phyloP scores from a whole-genome alignment of 139 green algal genomes.

The Chlorella sp. region DNA sequence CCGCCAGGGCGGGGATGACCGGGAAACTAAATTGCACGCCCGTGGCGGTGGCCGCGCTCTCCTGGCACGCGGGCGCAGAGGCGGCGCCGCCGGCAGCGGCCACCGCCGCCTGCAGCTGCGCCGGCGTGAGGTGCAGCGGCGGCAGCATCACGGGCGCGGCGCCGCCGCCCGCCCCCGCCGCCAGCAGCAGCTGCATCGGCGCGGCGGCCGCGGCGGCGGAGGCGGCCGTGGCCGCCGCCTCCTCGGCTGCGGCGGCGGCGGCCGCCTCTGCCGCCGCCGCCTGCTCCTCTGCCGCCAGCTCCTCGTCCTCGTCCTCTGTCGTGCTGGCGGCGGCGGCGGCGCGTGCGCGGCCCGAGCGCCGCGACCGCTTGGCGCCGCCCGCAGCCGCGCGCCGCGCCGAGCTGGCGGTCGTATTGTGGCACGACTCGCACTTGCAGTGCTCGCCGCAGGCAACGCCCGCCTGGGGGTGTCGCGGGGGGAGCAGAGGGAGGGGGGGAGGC shows the following conservation, averaged over 20 bases:
- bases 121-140: not conserved
- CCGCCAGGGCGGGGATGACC: too few relatives aligned
- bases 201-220: not conserved
- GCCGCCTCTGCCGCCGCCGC: too few relatives aligned
- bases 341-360: too few relatives aligned
- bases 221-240: not conserved
- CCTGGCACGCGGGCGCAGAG: too few relatives aligned
- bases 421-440: constrained; percentile 85
- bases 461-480: too few relatives aligned
- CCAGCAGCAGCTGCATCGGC: not conserved
- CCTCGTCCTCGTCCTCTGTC: too few relatives aligned
- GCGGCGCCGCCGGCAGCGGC: too few relatives aligned
- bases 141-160: not conserved
- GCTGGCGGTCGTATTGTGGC: constrained; percentile 57
- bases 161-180: constrained; percentile 7
- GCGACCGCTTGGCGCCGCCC: not conserved
- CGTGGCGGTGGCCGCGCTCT: too few relatives aligned
- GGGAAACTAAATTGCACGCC: too few relatives aligned
- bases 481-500: too few relatives aligned
- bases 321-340: too few relatives aligned
- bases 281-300: too few relatives aligned
- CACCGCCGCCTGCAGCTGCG: not conserved
- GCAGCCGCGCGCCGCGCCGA: not conserved
- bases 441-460: constrained; percentile 82
- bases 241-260: not conserved